A percentile compares a stretch with the other conserved stretches of the same genome.
phyloP scores from a whole-genome alignment of 2,329 filamentous ascomycete species.

The Pezicula radicicola region DNA sequence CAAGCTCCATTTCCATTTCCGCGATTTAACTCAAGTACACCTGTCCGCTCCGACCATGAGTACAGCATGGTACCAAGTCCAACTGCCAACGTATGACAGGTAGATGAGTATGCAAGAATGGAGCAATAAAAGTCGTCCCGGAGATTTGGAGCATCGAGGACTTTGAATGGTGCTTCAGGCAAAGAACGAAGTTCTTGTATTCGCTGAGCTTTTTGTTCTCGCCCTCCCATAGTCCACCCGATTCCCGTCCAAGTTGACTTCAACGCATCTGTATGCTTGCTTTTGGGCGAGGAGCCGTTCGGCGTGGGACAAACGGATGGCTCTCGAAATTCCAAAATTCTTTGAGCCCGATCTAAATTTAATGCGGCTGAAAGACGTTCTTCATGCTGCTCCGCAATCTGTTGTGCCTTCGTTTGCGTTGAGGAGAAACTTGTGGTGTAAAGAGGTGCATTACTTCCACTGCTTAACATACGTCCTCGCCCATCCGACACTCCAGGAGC shows the following conservation, averaged over 20 bases:
- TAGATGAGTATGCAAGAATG: conserved; percentile 78
- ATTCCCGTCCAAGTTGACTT: conserved; percentile 32
- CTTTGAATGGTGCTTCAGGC: conserved; percentile 75
- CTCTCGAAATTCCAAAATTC: conserved; percentile 57
- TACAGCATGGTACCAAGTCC: conserved; percentile 79
- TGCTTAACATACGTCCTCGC: conserved; percentile 60
- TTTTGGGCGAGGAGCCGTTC: conserved; percentile 24
- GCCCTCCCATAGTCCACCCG: conserved; percentile 22
- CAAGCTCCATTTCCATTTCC: conserved; percentile 48
- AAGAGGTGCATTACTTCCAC: conserved; percentile 70
- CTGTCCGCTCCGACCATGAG: conserved; percentile 78
- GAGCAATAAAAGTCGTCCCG: conserved; percentile 97
- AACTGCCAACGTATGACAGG: conserved; percentile 74
- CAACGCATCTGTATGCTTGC: conserved; percentile 10
- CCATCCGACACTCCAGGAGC: conserved; percentile 61
- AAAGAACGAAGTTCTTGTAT: conserved; percentile 42
- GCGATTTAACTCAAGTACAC: conserved; percentile 55
- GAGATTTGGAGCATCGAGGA: conserved; percentile 85
- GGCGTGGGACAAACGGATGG: conserved; percentile 18
- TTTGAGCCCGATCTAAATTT: conserved; percentile 67
- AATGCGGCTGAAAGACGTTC: conserved; percentile 76
- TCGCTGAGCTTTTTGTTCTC: conserved; percentile 23
- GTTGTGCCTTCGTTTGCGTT: conserved; percentile 41
- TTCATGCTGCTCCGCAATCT: conserved; percentile 67
- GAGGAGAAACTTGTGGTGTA: conserved; percentile 49